Percentiles rank a stretch among this genome's conserved stretches.
These are phyloP conservation scores for Ophiocordyceps camponoti-leonardi DNA, from an alignment of 2,329 filamentous ascomycete species.

Conservation along the genomic window DNA sequence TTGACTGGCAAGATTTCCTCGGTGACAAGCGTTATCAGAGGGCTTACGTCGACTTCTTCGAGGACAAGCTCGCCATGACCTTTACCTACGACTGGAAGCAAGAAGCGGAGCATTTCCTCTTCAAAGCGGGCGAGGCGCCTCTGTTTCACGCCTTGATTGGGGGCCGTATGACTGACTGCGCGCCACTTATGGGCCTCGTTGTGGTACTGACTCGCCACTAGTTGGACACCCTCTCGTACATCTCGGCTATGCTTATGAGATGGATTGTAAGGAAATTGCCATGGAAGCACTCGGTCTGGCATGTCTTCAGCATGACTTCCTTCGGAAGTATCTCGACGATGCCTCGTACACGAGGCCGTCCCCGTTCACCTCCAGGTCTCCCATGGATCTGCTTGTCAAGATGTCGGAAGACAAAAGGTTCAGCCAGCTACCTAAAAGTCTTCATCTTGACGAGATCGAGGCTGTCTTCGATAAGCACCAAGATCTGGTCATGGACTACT, in stretches of 20 bases:
- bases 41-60: constrained; percentile 88
- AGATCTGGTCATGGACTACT: constrained; percentile 62
- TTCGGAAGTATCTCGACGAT: constrained; percentile 56
- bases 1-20: constrained; percentile 77
- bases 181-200: background rate
- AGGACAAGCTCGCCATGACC: constrained; percentile 63
- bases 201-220: constrained; percentile 16
- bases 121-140: constrained; percentile 49
- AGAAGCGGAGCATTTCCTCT: constrained; percentile 61
- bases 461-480: constrained; percentile 53
- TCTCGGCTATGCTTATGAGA: constrained; percentile 81
- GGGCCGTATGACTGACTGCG: constrained; percentile 40
- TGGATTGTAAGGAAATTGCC: constrained; percentile 67
- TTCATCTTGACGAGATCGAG: constrained; percentile 45
- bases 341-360: constrained; percentile 50
- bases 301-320: constrained; percentile 36
- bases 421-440: constrained; percentile 42
- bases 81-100: constrained; percentile 72
- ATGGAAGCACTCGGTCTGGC: constrained; percentile 73
- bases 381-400: constrained; percentile 53
- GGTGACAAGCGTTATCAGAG: constrained; percentile 71
- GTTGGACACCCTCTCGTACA: constrained; percentile 90
- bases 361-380: constrained; percentile 40
- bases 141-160: constrained; percentile 66
- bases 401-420: constrained; percentile 55